Conservation (phyloP, 176 grass and related monocot species). For the Guadua angustifolia region DNA sequence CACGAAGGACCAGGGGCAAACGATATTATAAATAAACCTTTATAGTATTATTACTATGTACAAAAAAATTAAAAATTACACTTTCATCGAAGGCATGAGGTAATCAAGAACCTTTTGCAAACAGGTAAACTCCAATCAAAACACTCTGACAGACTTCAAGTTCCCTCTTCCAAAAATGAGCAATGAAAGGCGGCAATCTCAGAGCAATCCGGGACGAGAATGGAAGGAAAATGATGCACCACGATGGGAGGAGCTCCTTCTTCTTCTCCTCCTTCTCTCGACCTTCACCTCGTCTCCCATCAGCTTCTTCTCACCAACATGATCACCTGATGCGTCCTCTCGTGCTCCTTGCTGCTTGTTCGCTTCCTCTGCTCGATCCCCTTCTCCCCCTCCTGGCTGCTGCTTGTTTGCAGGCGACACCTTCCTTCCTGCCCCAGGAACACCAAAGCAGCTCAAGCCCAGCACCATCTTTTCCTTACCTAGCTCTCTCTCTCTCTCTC, state of each 20-base stretch:
- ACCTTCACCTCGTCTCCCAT: background rate
- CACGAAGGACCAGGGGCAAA: background rate
- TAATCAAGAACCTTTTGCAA: background rate
- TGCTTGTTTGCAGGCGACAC: conserved; percentile 8
- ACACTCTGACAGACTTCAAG: background rate
- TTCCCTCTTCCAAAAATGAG: background rate
- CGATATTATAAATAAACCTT: background rate
- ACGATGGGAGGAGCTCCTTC: conserved; percentile 15
- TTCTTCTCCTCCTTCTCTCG: background rate
- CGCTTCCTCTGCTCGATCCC: background rate
- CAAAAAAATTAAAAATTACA: background rate
- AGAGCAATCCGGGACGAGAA: conserved; percentile 50
- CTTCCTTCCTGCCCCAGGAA: background rate
- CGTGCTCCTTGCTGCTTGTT: background rate
- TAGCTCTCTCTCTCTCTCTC: background rate
- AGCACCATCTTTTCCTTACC: background rate
- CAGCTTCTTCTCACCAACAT: background rate
- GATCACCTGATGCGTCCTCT: background rate
- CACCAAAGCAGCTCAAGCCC: conserved; percentile 4
- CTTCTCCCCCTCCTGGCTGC: background rate
- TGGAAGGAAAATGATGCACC: conserved; percentile 56
- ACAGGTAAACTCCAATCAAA: background rate
- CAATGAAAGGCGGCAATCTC: background rate
- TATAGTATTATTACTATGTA: too few species aligned
- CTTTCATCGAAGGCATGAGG: background rate